Evolutionary conservation across 352 stramenopile genomes (phyloP), one percentile per base, ranked within the genome.

Genomic region (Phytophthora tubulina): DNA sequence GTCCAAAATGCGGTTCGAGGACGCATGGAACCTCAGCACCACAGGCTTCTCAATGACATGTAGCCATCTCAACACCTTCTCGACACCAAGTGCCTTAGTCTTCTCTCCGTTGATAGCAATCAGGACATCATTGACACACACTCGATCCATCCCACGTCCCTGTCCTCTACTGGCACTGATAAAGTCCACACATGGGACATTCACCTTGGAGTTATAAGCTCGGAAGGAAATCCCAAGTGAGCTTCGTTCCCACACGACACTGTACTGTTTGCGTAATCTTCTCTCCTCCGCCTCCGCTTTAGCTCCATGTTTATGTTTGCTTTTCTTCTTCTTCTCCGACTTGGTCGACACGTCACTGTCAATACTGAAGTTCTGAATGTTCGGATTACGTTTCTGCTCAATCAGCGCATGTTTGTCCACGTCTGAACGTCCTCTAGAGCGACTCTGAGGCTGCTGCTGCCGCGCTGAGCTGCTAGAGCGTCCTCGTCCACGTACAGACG

Each of bases 71-170:
- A 93, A 75, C 59, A 94, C 86, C 54, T 87, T 86, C 73, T 94
- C 83, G 52, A 94, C 85, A 10, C 86, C 86, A 14, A 94, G 64
- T 14, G 73, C 54, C 72, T 92, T 90, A 44, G 86, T 94, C 70
- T 91, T 92, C 60, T 94, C 81, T 31, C 86, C 86, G 38, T 94
- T 93, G 63, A 94, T 91, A 17, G 84, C 81, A 66, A 94, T 89
- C 11, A 94, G 79, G 63, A 94, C 86, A 70, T 94, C 86, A 72
- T 93, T 94, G 21, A 94, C 63, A 67, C 86, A 94, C 9, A 94
- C 80, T 41, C 76, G 68, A 27, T 92, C 85, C 86, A 94, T 94
- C 27, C 80, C 81, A 39, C 85, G 85, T n/a, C 85, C 85, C 36
- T 84, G 60, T 44, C 85, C 85, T n/a, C 83, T 76, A 6, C 46